phyloP scores from a whole-genome alignment of 441 rosid genomes.

The Melastoma candidum region DNA sequence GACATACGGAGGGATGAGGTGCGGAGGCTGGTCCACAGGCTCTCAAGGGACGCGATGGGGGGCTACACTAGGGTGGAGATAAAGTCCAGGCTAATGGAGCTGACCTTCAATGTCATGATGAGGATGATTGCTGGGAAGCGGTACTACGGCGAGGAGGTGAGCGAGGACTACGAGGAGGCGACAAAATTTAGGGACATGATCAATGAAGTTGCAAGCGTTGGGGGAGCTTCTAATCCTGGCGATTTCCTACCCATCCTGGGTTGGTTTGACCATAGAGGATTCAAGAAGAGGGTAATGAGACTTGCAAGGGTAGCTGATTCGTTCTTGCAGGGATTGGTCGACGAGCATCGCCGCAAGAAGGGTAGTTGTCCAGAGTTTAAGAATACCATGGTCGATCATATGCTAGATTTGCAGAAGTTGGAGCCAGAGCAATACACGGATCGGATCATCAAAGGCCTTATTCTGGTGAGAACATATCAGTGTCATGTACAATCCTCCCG shows the following conservation, averaged over 20 bases:
- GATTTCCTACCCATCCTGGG: slow-evolving; percentile 5
- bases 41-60: neutral
- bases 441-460: slow-evolving; percentile 1
- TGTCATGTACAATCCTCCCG: neutral
- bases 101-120: slow-evolving; percentile 9
- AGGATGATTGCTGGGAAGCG: slow-evolving; percentile 7
- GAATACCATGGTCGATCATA: too few species aligned
- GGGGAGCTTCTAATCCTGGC: neutral
- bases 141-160: slow-evolving; percentile 10
- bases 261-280: neutral
- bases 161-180: slow-evolving; percentile 1
- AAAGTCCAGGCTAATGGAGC: neutral
- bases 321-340: neutral
- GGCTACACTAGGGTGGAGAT: slow-evolving; percentile 3
- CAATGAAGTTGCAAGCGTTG: neutral
- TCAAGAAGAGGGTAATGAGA: slow-evolving; percentile 1
- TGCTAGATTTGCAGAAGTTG: neutral
- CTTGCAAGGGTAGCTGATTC: neutral
- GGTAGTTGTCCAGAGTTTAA: too few species aligned
- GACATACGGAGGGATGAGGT: slow-evolving; percentile 4
- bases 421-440: slow-evolving; percentile 3
- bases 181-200: neutral
- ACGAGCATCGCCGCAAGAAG: neutral
- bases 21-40: slow-evolving; percentile 1
- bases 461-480: neutral